phyloP scores from a whole-genome alignment of 768 basidiomycete genomes.

The Suillus fuscotomentosus region DNA sequence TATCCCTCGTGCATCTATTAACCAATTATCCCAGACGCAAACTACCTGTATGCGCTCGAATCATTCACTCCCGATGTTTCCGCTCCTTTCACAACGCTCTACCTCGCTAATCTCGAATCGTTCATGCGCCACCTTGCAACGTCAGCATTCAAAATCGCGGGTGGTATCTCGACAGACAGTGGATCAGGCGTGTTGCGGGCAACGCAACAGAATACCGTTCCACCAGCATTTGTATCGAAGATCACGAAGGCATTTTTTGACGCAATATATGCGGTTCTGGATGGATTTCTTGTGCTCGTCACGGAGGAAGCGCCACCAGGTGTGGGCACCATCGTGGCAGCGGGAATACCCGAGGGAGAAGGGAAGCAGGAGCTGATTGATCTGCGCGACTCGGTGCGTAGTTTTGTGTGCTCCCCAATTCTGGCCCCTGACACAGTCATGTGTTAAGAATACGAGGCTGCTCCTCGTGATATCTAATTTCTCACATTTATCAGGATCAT shows the following conservation, averaged over 20 bases:
- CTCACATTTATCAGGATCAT: constrained; percentile 61
- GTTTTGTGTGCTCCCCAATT: not conserved
- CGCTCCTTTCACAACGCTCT: constrained; percentile 68
- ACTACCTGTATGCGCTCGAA: constrained; percentile 80
- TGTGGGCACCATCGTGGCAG: constrained; percentile 36
- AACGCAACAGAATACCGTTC: constrained; percentile 59
- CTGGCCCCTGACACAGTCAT: not conserved
- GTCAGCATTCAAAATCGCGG: constrained; percentile 76
- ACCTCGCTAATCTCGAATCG: constrained; percentile 71
- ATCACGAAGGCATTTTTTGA: constrained; percentile 87
- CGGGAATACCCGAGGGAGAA: constrained; percentile 27
- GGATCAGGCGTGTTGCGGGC: constrained; percentile 48
- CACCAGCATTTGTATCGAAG: constrained; percentile 64
- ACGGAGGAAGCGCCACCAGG: constrained; percentile 62
- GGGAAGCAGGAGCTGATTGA: constrained; percentile 60
- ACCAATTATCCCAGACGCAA: constrained; percentile 60
- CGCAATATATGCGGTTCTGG: constrained; percentile 78
- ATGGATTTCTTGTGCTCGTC: constrained; percentile 80
- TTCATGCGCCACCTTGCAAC: constrained; percentile 82
- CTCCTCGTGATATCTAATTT: constrained; percentile 91
- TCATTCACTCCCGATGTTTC: constrained; percentile 71
- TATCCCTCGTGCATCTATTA: not conserved
- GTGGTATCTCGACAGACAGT: constrained; percentile 60
- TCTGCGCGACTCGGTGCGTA: constrained; percentile 58
- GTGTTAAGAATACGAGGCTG: constrained; percentile 75